phyloP scores from a whole-genome alignment of 139 green algal genomes.

The Chlamydomonas incerta region DNA sequence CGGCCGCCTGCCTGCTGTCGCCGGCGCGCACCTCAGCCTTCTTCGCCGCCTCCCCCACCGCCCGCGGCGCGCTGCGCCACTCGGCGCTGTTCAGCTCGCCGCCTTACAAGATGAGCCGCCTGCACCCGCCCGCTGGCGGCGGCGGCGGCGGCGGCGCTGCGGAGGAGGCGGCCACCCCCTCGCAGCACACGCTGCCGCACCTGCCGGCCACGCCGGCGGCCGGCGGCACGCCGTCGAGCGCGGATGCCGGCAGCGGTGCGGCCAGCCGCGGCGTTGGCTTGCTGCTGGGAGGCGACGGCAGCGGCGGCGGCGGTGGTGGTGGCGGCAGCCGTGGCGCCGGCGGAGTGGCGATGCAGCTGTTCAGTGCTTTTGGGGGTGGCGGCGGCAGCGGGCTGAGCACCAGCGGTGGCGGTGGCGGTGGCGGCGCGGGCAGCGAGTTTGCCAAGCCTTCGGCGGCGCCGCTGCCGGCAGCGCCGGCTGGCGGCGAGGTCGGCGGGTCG shows the following conservation, averaged over 20 bases:
- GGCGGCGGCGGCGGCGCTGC: not conserved
- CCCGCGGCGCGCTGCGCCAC: constrained; percentile 12
- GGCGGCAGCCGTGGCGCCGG: not conserved
- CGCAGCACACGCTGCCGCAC: no score
- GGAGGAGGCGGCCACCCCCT: no score
- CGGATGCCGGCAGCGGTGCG: no score
- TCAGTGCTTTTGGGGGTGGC: constrained; percentile 22
- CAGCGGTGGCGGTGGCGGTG: no score
- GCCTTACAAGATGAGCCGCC: constrained; percentile 21
- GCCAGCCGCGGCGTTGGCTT: no score
- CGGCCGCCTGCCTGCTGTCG: constrained; percentile 30
- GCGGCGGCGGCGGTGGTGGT: not conserved
- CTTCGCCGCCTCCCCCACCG: constrained; percentile 8
- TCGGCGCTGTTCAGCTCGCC: constrained; percentile 1
- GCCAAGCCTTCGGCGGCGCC: no score
- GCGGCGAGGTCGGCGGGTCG: no score
- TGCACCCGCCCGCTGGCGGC: not conserved
- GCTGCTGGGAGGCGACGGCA: not conserved
- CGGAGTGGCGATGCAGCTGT: constrained; percentile 28
- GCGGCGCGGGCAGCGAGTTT: not conserved
- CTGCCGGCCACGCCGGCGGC: no score
- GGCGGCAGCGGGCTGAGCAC: not conserved
- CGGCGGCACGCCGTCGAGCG: no score
- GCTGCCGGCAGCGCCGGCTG: no score
- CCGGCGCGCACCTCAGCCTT: not conserved